Evolutionary conservation across 176 grass and related monocot species (phyloP).

Genomic region (Leersia perrieri): DNA sequence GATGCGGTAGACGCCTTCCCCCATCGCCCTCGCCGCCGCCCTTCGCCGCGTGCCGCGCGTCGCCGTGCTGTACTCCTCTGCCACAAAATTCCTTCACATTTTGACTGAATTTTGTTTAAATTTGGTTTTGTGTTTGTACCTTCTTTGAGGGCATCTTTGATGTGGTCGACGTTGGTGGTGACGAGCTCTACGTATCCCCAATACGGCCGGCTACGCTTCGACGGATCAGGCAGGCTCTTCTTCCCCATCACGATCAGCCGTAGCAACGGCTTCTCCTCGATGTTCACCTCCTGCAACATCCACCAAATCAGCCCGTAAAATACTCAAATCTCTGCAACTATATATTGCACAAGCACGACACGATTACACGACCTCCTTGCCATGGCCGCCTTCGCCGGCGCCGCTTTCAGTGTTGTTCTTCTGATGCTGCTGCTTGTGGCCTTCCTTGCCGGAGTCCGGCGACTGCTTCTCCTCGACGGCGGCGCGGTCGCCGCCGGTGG

Average conservation of each 20-base stretch:
- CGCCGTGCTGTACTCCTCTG: conserved; percentile 67
- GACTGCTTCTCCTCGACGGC: conserved; percentile 73
- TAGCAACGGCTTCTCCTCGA: conserved; percentile 55
- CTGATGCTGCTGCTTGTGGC: conserved; percentile 24
- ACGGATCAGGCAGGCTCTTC: conserved; percentile 75
- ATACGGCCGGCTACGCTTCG: conserved; percentile 52
- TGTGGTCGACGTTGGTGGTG: conserved; percentile 49
- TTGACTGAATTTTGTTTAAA: no score
- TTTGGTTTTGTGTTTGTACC: conserved; percentile 36
- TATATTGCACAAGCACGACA: not conserved
- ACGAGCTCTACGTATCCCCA: conserved; percentile 89
- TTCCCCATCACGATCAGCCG: conserved; percentile 72
- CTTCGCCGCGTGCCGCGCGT: conserved; percentile 54
- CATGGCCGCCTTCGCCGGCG: conserved; percentile 52
- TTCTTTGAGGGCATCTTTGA: conserved; percentile 63
- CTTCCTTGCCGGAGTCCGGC: conserved; percentile 67
- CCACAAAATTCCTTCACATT: not conserved
- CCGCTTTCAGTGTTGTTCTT: not conserved
- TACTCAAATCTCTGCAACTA: no score
- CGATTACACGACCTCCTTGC: conserved; percentile 48
- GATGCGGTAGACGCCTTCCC: conserved; percentile 87
- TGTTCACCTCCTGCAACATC: conserved; percentile 63
- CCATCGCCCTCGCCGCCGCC: conserved; percentile 53
- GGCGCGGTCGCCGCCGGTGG: conserved; percentile 33
- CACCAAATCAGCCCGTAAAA: not conserved